Base-by-base conservation (phyloP, 2,329 filamentous ascomycete species). In the Aspergillus aculeatinus region DNA sequence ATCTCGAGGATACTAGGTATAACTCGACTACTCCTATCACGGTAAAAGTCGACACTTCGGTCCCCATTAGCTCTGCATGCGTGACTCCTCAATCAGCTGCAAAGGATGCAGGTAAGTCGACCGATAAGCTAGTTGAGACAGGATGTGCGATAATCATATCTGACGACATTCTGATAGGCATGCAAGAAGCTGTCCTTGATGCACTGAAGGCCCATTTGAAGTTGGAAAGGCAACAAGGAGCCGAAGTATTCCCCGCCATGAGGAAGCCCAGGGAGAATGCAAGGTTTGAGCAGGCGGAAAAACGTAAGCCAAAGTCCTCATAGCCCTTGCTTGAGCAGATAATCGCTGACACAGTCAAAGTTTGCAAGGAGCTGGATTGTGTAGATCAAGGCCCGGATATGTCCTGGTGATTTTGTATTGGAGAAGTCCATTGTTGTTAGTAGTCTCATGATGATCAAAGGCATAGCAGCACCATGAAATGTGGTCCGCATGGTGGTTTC, bases 281-380 rank as follows among this genome's bases (percentile, higher is more conserved):
- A 5, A 63, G 61, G 11, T 73, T 71, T 49, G 65, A 70, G 21
- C 66, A 68, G 23, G 72, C 71, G 9, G 70, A 74, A 11, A 65
- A 72, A 39, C 29, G 72, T 74, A 11, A 63, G 65, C 63, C 19
- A 25, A 5, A 5, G 55, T 29, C 1, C 27, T 9, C 27, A 2
- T 23, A n/a, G 35, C 4, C 35, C 14, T 19, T 50, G 16, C 31
- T 21, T 11, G 10, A 23, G 21, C 10, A 35, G 33, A 35, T 6
- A 16, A 10, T 12, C 2, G 19, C 11, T 29, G 14, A 52, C 59
- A 19, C 9, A 6, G 3, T 51, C 10, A 29, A 48, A 70, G 67
- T 70, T 16, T 68, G 67, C 59, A 67, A 62, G 57, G 60, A 68
- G 4, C 58, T 70, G 16, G 62, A 68, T 35, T 66, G 63, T 31